Percentiles rank a stretch among this genome's conserved stretches.
These are phyloP conservation scores for Syncephalastrum racemosum DNA, from an alignment of 371 early-diverging fungal genomes.

Conservation along the genomic window DNA sequence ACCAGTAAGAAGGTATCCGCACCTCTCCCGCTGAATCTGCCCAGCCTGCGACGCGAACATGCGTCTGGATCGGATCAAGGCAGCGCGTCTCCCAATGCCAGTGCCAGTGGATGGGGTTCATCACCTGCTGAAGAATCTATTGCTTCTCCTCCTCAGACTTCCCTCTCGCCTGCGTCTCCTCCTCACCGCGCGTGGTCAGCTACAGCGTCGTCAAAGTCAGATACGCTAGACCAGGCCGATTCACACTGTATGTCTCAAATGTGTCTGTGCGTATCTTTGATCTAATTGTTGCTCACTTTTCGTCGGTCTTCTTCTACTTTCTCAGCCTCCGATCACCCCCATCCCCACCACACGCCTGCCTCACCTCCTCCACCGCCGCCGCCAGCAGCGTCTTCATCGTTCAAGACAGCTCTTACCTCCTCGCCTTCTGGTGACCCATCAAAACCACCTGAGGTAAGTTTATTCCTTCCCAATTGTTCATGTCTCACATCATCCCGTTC, in stretches of 20 bases:
- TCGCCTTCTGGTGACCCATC: conserved; percentile 11
- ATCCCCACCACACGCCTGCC: conserved; percentile 5
- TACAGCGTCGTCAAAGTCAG: neutral
- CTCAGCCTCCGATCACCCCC: conserved; percentile 8
- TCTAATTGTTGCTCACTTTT: neutral
- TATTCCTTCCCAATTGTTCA: neutral
- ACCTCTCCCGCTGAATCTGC: conserved; percentile 49
- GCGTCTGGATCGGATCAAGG: conserved; percentile 19
- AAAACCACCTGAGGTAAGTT: neutral
- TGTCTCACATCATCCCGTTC: neutral
- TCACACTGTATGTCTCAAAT: too few relatives aligned
- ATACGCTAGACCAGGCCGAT: too few relatives aligned
- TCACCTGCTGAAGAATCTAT: conserved; percentile 21
- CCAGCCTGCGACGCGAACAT: conserved; percentile 45
- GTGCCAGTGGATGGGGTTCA: conserved; percentile 35
- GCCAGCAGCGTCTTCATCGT: conserved; percentile 11
- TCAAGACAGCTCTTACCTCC: conserved; percentile 3
- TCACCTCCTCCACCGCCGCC: conserved; percentile 10
- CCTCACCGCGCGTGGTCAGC: neutral
- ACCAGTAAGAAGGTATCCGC: conserved; percentile 42
- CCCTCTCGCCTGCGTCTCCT: conserved; percentile 17
- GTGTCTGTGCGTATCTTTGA: too few relatives aligned
- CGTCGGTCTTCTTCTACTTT: neutral
- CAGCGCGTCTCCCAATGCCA: conserved; percentile 15
- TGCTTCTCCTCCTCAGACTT: conserved; percentile 22